Evolutionary conservation across 192 early-diverging fungal species (phyloP).

Genomic region (Oehlia diaphana): DNA sequence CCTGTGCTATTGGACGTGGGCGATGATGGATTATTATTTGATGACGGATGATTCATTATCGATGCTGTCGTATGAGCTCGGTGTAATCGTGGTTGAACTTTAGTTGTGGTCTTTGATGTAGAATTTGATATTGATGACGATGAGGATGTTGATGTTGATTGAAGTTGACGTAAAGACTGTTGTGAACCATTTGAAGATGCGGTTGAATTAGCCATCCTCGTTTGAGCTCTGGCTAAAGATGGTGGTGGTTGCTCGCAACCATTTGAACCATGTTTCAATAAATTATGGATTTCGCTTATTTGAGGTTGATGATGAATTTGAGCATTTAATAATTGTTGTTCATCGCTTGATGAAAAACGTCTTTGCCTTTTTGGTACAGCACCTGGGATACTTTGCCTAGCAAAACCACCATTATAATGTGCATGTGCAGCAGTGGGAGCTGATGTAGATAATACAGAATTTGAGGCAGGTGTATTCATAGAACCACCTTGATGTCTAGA

Average conservation of each 20-base stretch:
- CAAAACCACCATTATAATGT: slow-evolving; percentile 1
- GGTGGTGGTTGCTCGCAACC: too few relatives aligned
- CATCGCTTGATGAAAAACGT: slow-evolving; percentile 40
- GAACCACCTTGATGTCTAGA: background rate
- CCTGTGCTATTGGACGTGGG: background rate
- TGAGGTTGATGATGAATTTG: background rate
- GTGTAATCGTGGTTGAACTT: background rate
- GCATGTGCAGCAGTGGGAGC: background rate
- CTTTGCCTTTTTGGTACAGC: slow-evolving; percentile 40
- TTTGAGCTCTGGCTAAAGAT: background rate
- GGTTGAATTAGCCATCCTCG: background rate
- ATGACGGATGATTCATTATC: background rate
- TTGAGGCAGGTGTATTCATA: background rate
- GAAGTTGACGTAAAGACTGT: background rate
- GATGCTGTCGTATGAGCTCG: background rate
- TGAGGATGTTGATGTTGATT: background rate
- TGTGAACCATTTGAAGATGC: background rate
- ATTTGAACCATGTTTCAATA: background rate
- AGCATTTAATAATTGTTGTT: slow-evolving; percentile 18
- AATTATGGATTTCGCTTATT: background rate
- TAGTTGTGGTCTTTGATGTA: background rate
- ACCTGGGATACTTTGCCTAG: background rate
- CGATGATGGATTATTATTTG: background rate
- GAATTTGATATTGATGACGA: background rate
- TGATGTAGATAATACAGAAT: slow-evolving; percentile 7